These are phyloP conservation scores for Sarocladium brachiariae DNA, from an alignment of 2,329 filamentous ascomycete genomes.

Conservation along the genomic window DNA sequence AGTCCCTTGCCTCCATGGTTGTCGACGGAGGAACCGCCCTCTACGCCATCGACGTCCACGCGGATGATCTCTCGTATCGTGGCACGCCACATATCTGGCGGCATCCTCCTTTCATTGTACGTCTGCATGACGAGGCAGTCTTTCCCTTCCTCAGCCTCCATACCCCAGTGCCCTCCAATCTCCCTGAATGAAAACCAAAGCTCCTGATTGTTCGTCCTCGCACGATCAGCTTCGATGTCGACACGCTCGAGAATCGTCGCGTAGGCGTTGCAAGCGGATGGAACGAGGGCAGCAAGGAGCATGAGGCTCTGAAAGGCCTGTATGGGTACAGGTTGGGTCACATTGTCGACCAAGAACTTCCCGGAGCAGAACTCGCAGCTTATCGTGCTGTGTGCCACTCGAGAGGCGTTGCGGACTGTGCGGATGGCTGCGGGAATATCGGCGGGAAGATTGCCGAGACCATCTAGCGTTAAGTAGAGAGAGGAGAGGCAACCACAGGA, in stretches of 20 bases:
- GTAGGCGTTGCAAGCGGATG: conserved; percentile 52
- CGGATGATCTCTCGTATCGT: conserved; percentile 47
- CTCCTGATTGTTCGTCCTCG: conserved; percentile 28
- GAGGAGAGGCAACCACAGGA: conserved; percentile 42
- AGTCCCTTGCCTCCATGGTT: conserved; percentile 35
- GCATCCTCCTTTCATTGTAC: conserved; percentile 39
- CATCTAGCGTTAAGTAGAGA: conserved; percentile 44
- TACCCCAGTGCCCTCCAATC: conserved; percentile 44
- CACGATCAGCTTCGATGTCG: conserved; percentile 41
- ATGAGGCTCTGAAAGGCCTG: conserved; percentile 52
- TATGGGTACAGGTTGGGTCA: conserved; percentile 31
- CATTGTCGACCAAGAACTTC: conserved; percentile 25
- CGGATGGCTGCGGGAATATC: conserved; percentile 40
- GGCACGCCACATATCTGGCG: conserved; percentile 47
- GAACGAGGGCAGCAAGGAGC: conserved; percentile 51
- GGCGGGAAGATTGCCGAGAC: conserved; percentile 38
- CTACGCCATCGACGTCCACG: conserved; percentile 50
- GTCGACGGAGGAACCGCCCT: conserved; percentile 14
- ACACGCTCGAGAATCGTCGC: conserved; percentile 46
- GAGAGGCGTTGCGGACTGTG: conserved; percentile 40
- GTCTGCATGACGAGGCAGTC: conserved; percentile 21
- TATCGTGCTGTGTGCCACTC: conserved; percentile 43
- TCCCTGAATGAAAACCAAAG: conserved; percentile 39
- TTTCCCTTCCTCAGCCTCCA: conserved; percentile 18
- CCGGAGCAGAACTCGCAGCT: conserved; percentile 44